phyloP scores from a whole-genome alignment of 75 land plant species.

The Pinus albicaulis region DNA sequence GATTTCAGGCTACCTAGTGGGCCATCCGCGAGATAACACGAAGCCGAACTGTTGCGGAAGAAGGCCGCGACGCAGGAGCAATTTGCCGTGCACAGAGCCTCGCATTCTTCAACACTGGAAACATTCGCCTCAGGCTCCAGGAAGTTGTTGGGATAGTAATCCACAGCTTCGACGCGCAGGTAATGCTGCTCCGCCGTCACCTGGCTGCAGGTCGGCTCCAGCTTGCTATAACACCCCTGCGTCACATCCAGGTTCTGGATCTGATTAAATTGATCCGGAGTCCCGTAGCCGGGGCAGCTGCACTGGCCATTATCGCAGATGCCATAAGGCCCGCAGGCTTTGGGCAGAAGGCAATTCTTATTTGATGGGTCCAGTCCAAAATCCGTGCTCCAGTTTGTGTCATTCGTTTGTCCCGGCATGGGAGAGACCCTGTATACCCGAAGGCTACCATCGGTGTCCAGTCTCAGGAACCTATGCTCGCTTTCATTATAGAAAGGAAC shows the following conservation, averaged over 20 bases:
- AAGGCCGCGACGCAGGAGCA: slow-evolving; percentile 16
- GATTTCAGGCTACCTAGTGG: background rate
- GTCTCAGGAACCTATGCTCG: slow-evolving; percentile 6
- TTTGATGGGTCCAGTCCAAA: slow-evolving; percentile 1
- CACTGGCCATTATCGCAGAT: slow-evolving; percentile 23
- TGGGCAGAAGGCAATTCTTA: slow-evolving; percentile 17
- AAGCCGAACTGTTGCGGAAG: background rate
- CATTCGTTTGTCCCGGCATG: background rate
- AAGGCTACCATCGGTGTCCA: slow-evolving; percentile 14
- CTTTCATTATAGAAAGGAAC: background rate
- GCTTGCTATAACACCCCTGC: slow-evolving; percentile 4
- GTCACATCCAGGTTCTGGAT: slow-evolving; percentile 3
- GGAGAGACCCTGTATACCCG: background rate
- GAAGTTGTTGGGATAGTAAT: slow-evolving; percentile 13
- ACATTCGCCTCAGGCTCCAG: slow-evolving; percentile 4
- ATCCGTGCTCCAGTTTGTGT: background rate
- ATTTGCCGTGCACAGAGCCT: slow-evolving; percentile 8
- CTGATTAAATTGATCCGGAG: slow-evolving; percentile 7
- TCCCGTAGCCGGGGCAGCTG: slow-evolving; percentile 22
- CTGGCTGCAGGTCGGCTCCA: background rate
- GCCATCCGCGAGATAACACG: background rate
- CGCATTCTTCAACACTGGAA: slow-evolving; percentile 9
- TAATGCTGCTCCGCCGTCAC: background rate
- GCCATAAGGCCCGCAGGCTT: slow-evolving; percentile 34
- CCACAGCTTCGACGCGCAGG: slow-evolving; percentile 1